Conservation (phyloP, 768 basidiomycete species). For the Auricularia heimuer region DNA sequence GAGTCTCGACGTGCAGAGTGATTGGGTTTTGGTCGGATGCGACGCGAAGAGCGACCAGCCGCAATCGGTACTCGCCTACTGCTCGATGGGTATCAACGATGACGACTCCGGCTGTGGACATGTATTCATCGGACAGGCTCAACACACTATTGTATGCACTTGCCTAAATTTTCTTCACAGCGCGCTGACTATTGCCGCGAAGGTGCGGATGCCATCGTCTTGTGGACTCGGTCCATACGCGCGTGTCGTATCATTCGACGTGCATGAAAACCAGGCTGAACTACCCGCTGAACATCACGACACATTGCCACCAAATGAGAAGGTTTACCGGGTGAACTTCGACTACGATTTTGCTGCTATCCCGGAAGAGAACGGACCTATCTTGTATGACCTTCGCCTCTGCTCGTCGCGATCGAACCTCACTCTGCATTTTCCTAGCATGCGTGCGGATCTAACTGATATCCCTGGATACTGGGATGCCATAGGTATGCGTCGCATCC, state of each 20-base stretch:
- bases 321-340: constrained; percentile 1
- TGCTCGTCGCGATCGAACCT: too few relatives aligned
- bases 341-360: constrained; percentile 4
- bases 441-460: neutral
- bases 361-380: constrained; percentile 5
- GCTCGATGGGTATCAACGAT: neutral
- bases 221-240: constrained; percentile 5
- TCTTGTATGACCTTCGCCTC: neutral
- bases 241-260: neutral
- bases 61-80: constrained; percentile 1
- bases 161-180: too few relatives aligned
- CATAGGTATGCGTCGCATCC: too few relatives aligned
- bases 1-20: too few relatives aligned
- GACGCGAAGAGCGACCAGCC: too few relatives aligned
- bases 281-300: too few relatives aligned
- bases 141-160: constrained; percentile 1
- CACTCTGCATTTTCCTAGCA: too few relatives aligned
- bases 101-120: constrained; percentile 2
- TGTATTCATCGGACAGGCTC: constrained; percentile 4
- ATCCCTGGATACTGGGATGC: neutral
- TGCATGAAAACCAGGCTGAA: neutral
- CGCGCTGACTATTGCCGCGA: too few relatives aligned
- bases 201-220: neutral
- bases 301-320: neutral
- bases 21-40: too few relatives aligned